Evolutionary conservation across 2,329 filamentous ascomycete genomes (phyloP).

Genomic region (Ascochyta koolunga): DNA sequence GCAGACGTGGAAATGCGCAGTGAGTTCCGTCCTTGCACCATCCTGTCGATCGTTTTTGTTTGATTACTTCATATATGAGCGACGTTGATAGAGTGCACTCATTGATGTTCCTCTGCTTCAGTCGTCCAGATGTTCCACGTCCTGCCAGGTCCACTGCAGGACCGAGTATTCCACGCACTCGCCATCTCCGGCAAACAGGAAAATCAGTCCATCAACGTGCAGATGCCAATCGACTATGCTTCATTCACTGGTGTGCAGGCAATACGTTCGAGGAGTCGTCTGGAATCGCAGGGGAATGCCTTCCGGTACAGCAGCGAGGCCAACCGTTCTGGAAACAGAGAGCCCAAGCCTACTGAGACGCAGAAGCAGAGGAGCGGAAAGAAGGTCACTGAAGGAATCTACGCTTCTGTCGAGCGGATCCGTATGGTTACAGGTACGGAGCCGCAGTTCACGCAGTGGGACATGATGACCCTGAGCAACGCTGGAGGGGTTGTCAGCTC

Average conservation of each 20-base stretch:
- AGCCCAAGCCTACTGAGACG: conserved; percentile 11
- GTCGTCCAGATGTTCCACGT: conserved; percentile 71
- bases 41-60: background rate
- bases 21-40: conserved; percentile 26
- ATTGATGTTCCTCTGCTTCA: conserved; percentile 17
- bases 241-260: conserved; percentile 42
- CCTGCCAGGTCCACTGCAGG: conserved; percentile 63
- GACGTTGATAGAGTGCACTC: background rate
- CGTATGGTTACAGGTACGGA: conserved; percentile 6
- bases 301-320: conserved; percentile 11
- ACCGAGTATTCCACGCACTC: conserved; percentile 70
- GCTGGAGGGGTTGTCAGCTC: conserved; percentile 61
- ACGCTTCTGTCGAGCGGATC: conserved; percentile 66
- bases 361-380: conserved; percentile 50
- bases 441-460: conserved; percentile 62
- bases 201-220: conserved; percentile 50
- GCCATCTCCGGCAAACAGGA: conserved; percentile 59
- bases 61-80: background rate
- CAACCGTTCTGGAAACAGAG: conserved; percentile 8
- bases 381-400: conserved; percentile 62
- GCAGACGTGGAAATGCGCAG: conserved; percentile 47
- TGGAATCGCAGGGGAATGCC: conserved; percentile 14
- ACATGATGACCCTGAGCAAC: conserved; percentile 78
- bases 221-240: conserved; percentile 61
- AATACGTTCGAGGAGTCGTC: conserved; percentile 25